Percentiles rank a stretch among this genome's conserved stretches.
Conservation (phyloP, 2,329 filamentous ascomycete genomes). For the Cercospora janseana region DNA sequence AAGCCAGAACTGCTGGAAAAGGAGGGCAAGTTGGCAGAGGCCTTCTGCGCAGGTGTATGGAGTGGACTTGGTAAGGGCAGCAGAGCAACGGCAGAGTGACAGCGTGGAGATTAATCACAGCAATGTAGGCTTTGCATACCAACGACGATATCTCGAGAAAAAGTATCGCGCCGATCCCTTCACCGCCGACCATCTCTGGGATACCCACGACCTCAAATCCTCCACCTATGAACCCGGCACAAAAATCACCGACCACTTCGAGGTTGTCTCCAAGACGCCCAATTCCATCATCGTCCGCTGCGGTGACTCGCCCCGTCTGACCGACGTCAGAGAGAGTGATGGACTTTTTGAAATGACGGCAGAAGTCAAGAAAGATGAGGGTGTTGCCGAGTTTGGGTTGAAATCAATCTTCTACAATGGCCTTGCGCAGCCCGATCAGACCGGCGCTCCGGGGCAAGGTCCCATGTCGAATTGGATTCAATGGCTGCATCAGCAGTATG, state of each 20-base stretch:
- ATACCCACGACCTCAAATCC: constrained; percentile 52
- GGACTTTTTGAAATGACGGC: constrained; percentile 66
- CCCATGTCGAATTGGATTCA: constrained; percentile 51
- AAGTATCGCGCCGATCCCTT: constrained; percentile 56
- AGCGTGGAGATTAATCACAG: not conserved
- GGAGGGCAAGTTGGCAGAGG: constrained; percentile 59
- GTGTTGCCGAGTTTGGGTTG: constrained; percentile 62
- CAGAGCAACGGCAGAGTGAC: not conserved
- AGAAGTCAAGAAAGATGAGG: constrained; percentile 57
- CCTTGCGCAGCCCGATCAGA: constrained; percentile 36
- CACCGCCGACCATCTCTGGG: constrained; percentile 63
- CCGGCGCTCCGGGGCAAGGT: constrained; percentile 38
- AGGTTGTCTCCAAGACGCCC: constrained; percentile 64
- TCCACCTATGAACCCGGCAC: constrained; percentile 63
- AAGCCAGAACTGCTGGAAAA: constrained; percentile 63
- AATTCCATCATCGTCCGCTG: constrained; percentile 62
- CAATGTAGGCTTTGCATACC: constrained; percentile 54
- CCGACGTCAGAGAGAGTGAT: constrained; percentile 58
- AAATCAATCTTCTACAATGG: constrained; percentile 65
- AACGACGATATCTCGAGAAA: constrained; percentile 57
- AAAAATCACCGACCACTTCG: constrained; percentile 67
- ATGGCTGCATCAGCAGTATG: constrained; percentile 56
- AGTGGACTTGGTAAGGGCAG: constrained; percentile 57
- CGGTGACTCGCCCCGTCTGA: constrained; percentile 62
- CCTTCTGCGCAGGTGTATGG: constrained; percentile 68